Conservation (phyloP, 306 rosid genomes). For the Acmispon strigosus region DNA sequence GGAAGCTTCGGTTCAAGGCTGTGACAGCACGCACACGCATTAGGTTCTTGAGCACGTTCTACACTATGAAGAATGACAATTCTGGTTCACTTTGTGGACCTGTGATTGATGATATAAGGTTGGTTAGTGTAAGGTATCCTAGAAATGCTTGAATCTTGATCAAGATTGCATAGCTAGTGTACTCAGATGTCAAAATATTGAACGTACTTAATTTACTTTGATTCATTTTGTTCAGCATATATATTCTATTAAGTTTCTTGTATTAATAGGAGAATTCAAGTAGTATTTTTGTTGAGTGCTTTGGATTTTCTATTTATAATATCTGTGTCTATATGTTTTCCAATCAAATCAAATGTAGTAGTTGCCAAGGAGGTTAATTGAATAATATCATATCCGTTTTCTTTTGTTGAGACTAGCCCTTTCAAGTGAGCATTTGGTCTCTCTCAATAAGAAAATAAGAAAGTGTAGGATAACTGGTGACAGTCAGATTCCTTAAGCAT, state of each 20-base stretch:
- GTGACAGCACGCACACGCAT: constrained; percentile 30
- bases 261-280: not conserved
- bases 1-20: constrained; percentile 43
- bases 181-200: not conserved
- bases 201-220: not conserved
- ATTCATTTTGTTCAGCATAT: not conserved
- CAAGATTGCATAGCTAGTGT: not conserved
- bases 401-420: too few relatives aligned
- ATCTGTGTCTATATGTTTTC: not conserved
- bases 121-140: constrained; percentile 38
- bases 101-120: constrained; percentile 45
- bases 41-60: constrained; percentile 44
- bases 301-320: not conserved
- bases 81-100: constrained; percentile 73
- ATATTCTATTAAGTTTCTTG: not conserved
- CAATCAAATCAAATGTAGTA: not conserved
- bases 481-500: too few relatives aligned
- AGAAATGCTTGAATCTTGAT: constrained; percentile 13
- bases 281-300: not conserved
- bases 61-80: constrained; percentile 49
- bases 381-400: too few relatives aligned
- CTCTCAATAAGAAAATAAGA: too few relatives aligned
- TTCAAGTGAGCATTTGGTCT: too few relatives aligned
- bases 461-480: too few relatives aligned
- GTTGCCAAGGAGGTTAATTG: too few relatives aligned